Evolutionary conservation across 2,329 filamentous ascomycete genomes (phyloP).

Genomic region (Sporothrix globosa): DNA sequence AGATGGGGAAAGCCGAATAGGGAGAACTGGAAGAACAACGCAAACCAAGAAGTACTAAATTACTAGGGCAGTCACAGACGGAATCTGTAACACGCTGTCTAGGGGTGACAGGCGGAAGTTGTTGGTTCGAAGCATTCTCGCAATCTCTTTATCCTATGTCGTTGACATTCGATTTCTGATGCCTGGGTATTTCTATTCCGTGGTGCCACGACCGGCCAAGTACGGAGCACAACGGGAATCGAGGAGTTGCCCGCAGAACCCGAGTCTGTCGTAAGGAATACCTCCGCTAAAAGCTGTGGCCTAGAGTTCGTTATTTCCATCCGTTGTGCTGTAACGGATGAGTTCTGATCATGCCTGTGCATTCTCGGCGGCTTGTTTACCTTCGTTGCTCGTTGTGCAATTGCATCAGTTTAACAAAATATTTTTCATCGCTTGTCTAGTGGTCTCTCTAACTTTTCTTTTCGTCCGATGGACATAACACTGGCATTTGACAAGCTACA

Average conservation of each 20-base stretch:
- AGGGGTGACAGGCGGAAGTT: slow-evolving; percentile 12
- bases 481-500: background rate
- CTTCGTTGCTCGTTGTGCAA: background rate
- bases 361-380: background rate
- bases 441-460: background rate
- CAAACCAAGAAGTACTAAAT: background rate
- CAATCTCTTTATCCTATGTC: background rate
- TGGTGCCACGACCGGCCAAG: background rate
- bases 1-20: background rate
- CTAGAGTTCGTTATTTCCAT: slow-evolving; percentile 5
- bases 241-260: background rate
- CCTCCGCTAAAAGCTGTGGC: background rate
- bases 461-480: background rate
- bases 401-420: background rate
- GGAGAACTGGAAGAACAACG: background rate
- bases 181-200: background rate
- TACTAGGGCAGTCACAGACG: background rate
- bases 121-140: slow-evolving; percentile 11
- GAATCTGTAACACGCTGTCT: slow-evolving; percentile 12
- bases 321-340: background rate
- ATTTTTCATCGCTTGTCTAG: background rate
- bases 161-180: background rate
- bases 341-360: background rate
- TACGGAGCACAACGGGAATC: background rate
- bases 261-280: background rate